Conservation (phyloP, 2,329 filamentous ascomycete species). For the Aspergillus sp. region DNA sequence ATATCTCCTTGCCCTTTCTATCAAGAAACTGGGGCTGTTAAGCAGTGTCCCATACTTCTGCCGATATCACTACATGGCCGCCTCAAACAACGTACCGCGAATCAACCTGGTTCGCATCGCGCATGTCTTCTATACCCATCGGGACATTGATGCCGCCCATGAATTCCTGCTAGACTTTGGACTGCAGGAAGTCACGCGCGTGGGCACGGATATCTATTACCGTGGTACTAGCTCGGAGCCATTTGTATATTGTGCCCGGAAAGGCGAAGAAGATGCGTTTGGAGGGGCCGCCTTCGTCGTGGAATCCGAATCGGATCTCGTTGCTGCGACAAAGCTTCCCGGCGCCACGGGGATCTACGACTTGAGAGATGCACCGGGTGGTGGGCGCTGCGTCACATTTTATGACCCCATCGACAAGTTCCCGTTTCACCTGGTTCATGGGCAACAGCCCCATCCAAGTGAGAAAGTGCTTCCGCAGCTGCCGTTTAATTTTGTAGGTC, state of each 20-base stretch:
- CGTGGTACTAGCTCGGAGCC: constrained; percentile 16
- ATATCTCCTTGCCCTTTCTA: background rate
- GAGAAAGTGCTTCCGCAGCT: constrained; percentile 8
- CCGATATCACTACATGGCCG: background rate
- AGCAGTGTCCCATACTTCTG: background rate
- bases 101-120: constrained; percentile 11
- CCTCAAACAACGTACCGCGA: background rate
- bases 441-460: constrained; percentile 20
- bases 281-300: background rate
- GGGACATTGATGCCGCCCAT: constrained; percentile 15
- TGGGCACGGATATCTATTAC: constrained; percentile 13
- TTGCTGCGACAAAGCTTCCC: background rate
- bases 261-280: constrained; percentile 11
- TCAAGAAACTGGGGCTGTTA: background rate
- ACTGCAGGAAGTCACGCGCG: constrained; percentile 11
- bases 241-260: constrained; percentile 15
- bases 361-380: constrained; percentile 24
- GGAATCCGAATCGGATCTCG: background rate
- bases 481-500: constrained; percentile 15
- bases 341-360: background rate
- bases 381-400: constrained; percentile 33
- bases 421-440: constrained; percentile 36
- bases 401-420: constrained; percentile 36
- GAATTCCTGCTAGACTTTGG: constrained; percentile 18
- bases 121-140: constrained; percentile 21